Base-by-base conservation (phyloP, 1,284 basidiomycete genomes). In the Irpex sp. region DNA sequence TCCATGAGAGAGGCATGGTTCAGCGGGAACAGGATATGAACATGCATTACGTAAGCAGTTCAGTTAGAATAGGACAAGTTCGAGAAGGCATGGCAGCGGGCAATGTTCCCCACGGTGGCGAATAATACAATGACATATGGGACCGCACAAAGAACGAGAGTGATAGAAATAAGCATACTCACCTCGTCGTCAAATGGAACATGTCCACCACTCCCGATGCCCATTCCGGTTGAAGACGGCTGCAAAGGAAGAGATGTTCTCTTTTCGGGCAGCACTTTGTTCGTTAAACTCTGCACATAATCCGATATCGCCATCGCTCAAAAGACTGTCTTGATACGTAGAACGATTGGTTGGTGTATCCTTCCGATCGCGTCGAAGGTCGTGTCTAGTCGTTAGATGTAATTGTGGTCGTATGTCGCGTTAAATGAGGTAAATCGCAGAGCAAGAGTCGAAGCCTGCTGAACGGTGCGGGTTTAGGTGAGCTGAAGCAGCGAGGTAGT, bases 161-260 rank as follows among this genome's bases (percentile, higher is more conserved):
- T 60, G 56, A 73, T 33, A 48, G 35, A n/a, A 51, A 12, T 19
- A 36, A 23, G 39, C 33, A 56, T 19, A 74, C 88, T 80, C 72
- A 90, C 88, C 59, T 90, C 84, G 70, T 90, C 87, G 56, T 87
- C 80, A 64, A 84, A 83, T 52, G 78, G 79, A n/a, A 82, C 81
- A 71, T 84, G 81, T 7, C 85, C 85, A 68, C 81, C 68, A 61
- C 67, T 77, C 21, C 81, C 82, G 63, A 72, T 76, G 18, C 83
- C 83, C 65, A n/a, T n/a, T n/a, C n/a, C n/a, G n/a, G 66, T 69
- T 61, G 58, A 68, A 18, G 72, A 72, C 19, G 65, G 57, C 36
- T 67, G 68, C 61, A 69, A 64, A 14, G 70, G 69, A 28, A 73
- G 52, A 4, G 66, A 55, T 8, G 58, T 57, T 57, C 68, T 69